A percentile compares a stretch with the other conserved stretches of the same genome.
Evolutionary conservation across 2,329 filamentous ascomycete genomes (phyloP).

Genomic region (Hypomyces perniciosus): DNA sequence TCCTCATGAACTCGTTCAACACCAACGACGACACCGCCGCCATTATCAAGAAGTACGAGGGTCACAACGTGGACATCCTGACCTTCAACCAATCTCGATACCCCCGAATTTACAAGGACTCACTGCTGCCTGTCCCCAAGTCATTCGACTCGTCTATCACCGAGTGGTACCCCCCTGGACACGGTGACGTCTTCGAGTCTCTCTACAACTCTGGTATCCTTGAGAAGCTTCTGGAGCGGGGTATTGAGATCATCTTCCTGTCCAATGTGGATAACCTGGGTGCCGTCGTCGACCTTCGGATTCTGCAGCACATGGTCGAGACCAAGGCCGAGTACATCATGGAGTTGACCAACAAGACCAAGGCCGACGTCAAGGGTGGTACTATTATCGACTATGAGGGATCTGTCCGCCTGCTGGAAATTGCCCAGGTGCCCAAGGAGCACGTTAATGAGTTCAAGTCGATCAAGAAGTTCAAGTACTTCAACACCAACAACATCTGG

Average conservation of each 20-base stretch:
- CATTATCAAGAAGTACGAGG: constrained; percentile 99
- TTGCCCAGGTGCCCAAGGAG: constrained; percentile 98
- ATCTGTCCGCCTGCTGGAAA: constrained; percentile 92
- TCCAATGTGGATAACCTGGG: constrained; percentile 99
- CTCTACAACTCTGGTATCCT: constrained; percentile 98
- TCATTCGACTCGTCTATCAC: constrained; percentile 77
- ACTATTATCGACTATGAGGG: constrained; percentile 99
- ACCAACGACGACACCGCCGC: constrained; percentile 95
- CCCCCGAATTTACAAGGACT: constrained; percentile 97
- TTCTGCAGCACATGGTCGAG: constrained; percentile 99
- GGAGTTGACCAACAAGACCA: constrained; percentile 99
- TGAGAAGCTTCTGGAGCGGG: constrained; percentile 89
- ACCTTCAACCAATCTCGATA: constrained; percentile 99
- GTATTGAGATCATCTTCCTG: constrained; percentile 96
- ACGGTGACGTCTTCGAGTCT: constrained; percentile 99
- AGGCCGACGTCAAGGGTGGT: constrained; percentile 99
- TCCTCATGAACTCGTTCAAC: constrained; percentile 99
- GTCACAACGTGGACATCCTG: constrained; percentile 98
- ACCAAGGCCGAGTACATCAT: constrained; percentile 97
- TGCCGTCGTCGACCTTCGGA: constrained; percentile 94
- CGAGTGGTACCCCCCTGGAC: constrained; percentile 98
- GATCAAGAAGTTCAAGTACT: constrained; percentile 99
- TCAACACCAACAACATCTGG: constrained; percentile 99
- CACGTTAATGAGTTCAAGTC: constrained; percentile 99
- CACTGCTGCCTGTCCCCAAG: constrained; percentile 91